Conservation (phyloP, 1,284 basidiomycete genomes). For the Trametes hirsuta region DNA sequence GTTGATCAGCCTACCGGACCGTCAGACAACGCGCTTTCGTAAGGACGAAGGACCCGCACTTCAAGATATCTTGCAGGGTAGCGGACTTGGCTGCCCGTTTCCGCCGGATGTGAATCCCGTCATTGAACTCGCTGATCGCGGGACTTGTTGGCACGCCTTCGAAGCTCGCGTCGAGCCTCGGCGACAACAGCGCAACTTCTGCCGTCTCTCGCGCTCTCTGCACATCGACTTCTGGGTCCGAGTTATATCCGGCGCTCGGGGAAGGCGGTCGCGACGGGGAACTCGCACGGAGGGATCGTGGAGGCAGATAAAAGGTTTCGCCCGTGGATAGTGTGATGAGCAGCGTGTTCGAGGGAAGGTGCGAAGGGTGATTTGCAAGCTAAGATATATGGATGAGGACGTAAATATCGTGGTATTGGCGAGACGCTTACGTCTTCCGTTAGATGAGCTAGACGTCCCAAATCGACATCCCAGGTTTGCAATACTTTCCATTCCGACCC, state of each 20-base stretch:
- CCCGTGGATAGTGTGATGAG: slow-evolving; percentile 64
- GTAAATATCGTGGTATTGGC: slow-evolving; percentile 8
- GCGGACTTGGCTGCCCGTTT: slow-evolving; percentile 45
- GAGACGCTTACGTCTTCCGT: slow-evolving; percentile 58
- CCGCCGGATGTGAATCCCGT: slow-evolving; percentile 17
- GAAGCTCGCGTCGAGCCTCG: slow-evolving; percentile 4
- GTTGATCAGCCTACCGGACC: slow-evolving; percentile 59
- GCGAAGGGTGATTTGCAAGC: slow-evolving; percentile 49
- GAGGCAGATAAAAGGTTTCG: slow-evolving; percentile 60
- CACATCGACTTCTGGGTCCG: slow-evolving; percentile 64
- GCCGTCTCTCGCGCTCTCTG: slow-evolving; percentile 31
- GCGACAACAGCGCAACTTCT: slow-evolving; percentile 22
- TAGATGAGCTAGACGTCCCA: slow-evolving; percentile 63
- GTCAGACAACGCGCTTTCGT: slow-evolving; percentile 6
- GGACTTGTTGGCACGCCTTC: slow-evolving; percentile 16
- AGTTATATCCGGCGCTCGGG: slow-evolving; percentile 60
- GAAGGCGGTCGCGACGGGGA: slow-evolving; percentile 53
- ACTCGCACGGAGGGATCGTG: slow-evolving; percentile 35
- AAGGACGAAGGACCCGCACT: slow-evolving; percentile 45
- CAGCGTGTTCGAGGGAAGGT: slow-evolving; percentile 74
- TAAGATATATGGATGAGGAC: slow-evolving; percentile 28
- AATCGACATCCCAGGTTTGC: slow-evolving; percentile 68
- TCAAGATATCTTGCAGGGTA: slow-evolving; percentile 69
- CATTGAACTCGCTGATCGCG: slow-evolving; percentile 15
- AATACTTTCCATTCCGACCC: slow-evolving; percentile 61